These are phyloP conservation scores for Nicotiana obtusifolia DNA, from an alignment of 257 asterid species.

Conservation along the genomic window DNA sequence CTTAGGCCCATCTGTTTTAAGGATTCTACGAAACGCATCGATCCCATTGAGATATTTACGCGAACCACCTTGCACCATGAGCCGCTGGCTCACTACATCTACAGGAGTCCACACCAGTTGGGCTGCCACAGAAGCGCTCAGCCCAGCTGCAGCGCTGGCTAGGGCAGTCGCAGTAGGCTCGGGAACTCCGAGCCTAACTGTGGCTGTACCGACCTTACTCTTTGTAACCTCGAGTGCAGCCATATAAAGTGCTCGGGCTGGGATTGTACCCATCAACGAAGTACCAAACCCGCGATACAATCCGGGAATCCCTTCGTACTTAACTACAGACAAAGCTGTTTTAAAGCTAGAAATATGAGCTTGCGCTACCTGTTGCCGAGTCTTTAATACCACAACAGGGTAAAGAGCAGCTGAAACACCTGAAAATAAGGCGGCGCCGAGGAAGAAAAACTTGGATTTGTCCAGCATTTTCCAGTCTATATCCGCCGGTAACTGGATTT, in stretches of 20 bases:
- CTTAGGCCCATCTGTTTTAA: constrained; percentile 55
- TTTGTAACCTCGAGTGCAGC: constrained; percentile 72
- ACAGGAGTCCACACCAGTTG: constrained; percentile 78
- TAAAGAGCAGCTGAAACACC: constrained; percentile 63
- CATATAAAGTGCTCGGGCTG: constrained; percentile 77
- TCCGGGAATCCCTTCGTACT: constrained; percentile 57
- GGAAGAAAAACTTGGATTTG: constrained; percentile 69
- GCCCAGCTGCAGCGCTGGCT: constrained; percentile 70
- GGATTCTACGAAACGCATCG: constrained; percentile 56
- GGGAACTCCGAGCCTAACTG: constrained; percentile 43
- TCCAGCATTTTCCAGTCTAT: constrained; percentile 70
- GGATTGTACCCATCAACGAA: constrained; percentile 69
- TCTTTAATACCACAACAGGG: constrained; percentile 65
- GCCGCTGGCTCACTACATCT: constrained; percentile 81
- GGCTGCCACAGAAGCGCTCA: constrained; percentile 67
- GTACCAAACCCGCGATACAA: constrained; percentile 75
- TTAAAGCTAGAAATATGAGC: constrained; percentile 37
- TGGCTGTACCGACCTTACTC: constrained; percentile 49
- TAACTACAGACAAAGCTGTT: constrained; percentile 47
- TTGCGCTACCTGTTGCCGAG: constrained; percentile 68
- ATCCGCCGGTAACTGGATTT: constrained; percentile 58
- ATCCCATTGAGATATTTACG: constrained; percentile 48
- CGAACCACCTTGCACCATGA: constrained; percentile 57
- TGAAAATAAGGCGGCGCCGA: constrained; percentile 72
- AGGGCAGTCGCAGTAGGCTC: constrained; percentile 51